These are phyloP conservation scores for Anthracocystis walkeri DNA, from an alignment of 1,284 basidiomycete genomes.

Conservation along the genomic window DNA sequence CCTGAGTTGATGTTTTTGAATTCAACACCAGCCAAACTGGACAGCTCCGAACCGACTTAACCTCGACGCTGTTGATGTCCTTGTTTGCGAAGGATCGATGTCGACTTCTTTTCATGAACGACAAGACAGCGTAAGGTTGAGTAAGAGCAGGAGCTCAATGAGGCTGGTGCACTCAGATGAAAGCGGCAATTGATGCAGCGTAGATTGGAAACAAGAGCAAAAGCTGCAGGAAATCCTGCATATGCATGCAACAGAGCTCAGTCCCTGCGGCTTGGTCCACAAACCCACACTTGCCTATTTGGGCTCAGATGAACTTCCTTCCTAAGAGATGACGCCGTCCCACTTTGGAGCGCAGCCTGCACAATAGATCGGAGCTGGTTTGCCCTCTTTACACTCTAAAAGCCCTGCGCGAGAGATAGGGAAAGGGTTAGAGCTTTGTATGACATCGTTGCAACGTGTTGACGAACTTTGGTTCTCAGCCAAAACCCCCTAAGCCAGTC, in stretches of 20 bases:
- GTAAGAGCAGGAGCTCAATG: not conserved
- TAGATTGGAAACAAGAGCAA: constrained; percentile 38
- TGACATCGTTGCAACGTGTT: constrained; percentile 3
- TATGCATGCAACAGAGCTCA: constrained; percentile 20
- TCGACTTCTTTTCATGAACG: not conserved
- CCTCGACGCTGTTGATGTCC: not conserved
- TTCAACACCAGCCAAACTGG: constrained; percentile 24
- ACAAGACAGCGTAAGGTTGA: not conserved
- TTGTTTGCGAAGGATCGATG: not conserved
- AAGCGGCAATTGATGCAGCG: constrained; percentile 15
- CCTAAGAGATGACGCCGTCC: constrained; percentile 12
- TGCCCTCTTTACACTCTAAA: not conserved
- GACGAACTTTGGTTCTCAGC: not conserved
- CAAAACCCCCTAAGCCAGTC: constrained; percentile 17
- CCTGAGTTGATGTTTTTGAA: constrained; percentile 31
- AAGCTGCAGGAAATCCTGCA: constrained; percentile 17
- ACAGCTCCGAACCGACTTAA: constrained; percentile 20
- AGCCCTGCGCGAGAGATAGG: not conserved
- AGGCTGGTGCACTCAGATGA: not conserved
- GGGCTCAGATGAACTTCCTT: constrained; percentile 5
- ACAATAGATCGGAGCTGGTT: constrained; percentile 15
- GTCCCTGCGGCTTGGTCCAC: constrained; percentile 12
- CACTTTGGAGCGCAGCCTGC: not conserved
- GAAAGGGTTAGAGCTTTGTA: constrained; percentile 19
- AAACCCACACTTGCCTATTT: constrained; percentile 25